Conservation (phyloP, 2,329 filamentous ascomycete genomes). For the Clarireedia paspali region DNA sequence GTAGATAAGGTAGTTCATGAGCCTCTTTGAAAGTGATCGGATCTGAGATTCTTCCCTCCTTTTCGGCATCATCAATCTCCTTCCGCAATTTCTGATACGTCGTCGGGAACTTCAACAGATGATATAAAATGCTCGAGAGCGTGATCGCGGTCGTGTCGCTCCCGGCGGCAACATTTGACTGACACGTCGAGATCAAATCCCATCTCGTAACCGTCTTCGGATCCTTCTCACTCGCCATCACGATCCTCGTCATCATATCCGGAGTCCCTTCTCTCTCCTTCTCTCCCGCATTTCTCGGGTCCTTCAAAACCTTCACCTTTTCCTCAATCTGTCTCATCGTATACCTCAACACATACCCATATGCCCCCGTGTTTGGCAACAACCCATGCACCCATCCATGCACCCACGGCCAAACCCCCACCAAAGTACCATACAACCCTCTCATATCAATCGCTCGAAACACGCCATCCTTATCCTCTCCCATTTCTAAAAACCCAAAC, state of each 20-base stretch:
- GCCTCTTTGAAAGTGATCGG: constrained; percentile 33
- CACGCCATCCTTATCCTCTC: constrained; percentile 37
- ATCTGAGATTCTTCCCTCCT: constrained; percentile 19
- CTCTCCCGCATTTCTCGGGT: constrained; percentile 4
- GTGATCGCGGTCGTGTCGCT: constrained; percentile 42
- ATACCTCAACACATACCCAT: constrained; percentile 15
- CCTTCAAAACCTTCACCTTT: constrained; percentile 12
- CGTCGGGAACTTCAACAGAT: constrained; percentile 33
- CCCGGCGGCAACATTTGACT: constrained; percentile 28
- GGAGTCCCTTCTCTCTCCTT: constrained; percentile 15
- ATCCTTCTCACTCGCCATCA: constrained; percentile 31
- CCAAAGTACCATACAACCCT: constrained; percentile 32
- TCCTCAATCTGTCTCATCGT: constrained; percentile 16
- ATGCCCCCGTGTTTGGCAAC: constrained; percentile 16
- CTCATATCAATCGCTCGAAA: constrained; percentile 33
- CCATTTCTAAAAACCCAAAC: constrained; percentile 39
- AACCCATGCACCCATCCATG: constrained; percentile 31
- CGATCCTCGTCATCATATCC: constrained; percentile 37
- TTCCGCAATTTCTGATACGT: constrained; percentile 20
- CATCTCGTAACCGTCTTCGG: constrained; percentile 27
- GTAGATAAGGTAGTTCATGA: constrained; percentile 37
- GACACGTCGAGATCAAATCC: constrained; percentile 27
- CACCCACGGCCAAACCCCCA: constrained; percentile 36
- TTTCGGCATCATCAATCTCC: constrained; percentile 28
- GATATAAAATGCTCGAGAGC: constrained; percentile 37